Conservation (phyloP, 768 basidiomycete genomes). For the Lentinus tigrinus region DNA sequence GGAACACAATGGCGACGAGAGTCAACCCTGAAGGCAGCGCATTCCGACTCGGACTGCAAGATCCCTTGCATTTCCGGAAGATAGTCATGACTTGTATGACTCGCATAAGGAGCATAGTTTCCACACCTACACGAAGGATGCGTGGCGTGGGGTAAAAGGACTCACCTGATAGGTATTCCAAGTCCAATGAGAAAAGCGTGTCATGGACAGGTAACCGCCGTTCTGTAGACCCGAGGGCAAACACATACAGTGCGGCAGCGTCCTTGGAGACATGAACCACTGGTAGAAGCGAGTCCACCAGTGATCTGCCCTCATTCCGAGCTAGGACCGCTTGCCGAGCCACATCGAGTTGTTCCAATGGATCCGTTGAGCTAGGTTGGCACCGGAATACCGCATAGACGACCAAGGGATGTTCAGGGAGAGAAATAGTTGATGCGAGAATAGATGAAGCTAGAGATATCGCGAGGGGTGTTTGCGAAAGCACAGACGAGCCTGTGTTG, state of each 20-base stretch:
- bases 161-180: constrained; percentile 56
- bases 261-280: constrained; percentile 46
- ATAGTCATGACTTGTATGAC: too few relatives aligned
- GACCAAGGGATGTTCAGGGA: constrained; percentile 45
- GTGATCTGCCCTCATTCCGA: constrained; percentile 34
- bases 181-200: constrained; percentile 37
- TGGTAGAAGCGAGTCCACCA: constrained; percentile 52
- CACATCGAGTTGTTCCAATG: constrained; percentile 48
- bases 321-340: constrained; percentile 51
- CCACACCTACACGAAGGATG: too few relatives aligned
- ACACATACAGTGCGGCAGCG: constrained; percentile 55
- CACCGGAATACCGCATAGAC: constrained; percentile 46
- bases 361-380: constrained; percentile 23
- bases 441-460: constrained; percentile 40
- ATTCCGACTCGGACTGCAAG: too few relatives aligned
- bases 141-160: too few relatives aligned
- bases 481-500: constrained; percentile 28
- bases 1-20: too few relatives aligned
- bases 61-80: too few relatives aligned
- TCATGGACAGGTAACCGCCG: constrained; percentile 30
- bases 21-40: too few relatives aligned
- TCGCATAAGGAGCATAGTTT: too few relatives aligned
- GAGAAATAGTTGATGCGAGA: constrained; percentile 45
- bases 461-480: constrained; percentile 30
- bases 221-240: constrained; percentile 44